phyloP scores from a whole-genome alignment of 805 yeast species.

The Kodamaea restingae region DNA sequence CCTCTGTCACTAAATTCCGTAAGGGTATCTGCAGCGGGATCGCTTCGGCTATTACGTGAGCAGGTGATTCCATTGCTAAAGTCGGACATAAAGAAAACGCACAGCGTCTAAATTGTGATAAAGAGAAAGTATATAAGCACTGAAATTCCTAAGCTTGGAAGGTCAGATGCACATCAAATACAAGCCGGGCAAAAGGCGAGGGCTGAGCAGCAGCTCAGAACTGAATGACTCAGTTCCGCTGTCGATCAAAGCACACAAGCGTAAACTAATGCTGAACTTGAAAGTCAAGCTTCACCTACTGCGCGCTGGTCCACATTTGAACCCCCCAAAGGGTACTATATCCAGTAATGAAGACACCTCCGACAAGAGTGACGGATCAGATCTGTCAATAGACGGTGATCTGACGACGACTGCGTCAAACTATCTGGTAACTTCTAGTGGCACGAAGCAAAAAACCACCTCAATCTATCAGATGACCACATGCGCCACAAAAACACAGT shows the following conservation, averaged over 20 bases:
- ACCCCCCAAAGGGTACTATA: background rate
- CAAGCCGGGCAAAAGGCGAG: constrained; percentile 3
- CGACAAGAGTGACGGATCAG: constrained; percentile 1
- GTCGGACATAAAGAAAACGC: background rate
- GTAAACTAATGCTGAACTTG: background rate
- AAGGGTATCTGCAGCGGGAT: no score
- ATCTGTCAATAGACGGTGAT: background rate
- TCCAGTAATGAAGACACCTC: background rate
- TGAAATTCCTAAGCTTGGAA: background rate
- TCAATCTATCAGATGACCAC: no score
- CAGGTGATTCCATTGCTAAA: background rate
- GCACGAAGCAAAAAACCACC: background rate
- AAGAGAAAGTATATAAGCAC: background rate
- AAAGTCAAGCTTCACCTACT: background rate
- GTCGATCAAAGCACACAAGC: background rate
- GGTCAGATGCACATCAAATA: constrained; percentile 5
- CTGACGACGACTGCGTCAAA: background rate
- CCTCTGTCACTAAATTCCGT: no score
- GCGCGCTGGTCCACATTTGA: background rate
- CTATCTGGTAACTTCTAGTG: no score
- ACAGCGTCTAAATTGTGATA: constrained; percentile 3
- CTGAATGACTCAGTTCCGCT: background rate
- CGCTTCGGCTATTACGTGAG: background rate
- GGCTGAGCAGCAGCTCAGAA: background rate
- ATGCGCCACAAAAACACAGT: background rate